A percentile compares a stretch with the other conserved stretches of the same genome.
Conservation (phyloP, 2,329 filamentous ascomycete genomes). For the Colletotrichum limetticola region DNA sequence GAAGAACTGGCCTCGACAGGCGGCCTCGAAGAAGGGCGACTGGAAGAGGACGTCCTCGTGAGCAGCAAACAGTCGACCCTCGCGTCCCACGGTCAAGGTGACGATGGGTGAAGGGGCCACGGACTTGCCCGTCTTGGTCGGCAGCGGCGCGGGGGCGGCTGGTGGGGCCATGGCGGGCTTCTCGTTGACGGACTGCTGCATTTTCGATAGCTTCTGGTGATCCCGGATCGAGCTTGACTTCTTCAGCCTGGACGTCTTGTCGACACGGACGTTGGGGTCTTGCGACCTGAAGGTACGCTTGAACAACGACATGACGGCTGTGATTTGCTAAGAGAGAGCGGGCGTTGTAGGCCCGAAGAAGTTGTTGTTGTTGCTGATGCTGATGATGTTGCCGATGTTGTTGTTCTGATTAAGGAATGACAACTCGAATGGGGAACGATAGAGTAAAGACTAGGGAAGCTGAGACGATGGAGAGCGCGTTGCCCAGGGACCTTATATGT, state of each 20-base stretch:
- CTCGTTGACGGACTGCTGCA: slow-evolving; percentile 83
- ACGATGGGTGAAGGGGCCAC: slow-evolving; percentile 76
- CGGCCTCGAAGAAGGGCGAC: slow-evolving; percentile 81
- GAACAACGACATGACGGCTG: slow-evolving; percentile 75
- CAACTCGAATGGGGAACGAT: slow-evolving; percentile 39
- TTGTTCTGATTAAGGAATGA: slow-evolving; percentile 18
- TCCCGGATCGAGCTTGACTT: slow-evolving; percentile 69
- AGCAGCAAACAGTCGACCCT: slow-evolving; percentile 89
- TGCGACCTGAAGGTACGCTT: slow-evolving; percentile 89
- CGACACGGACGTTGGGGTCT: slow-evolving; percentile 75
- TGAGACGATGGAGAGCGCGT: slow-evolving; percentile 39
- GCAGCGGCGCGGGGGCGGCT: slow-evolving; percentile 58
- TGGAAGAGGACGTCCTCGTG: slow-evolving; percentile 85
- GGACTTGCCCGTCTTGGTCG: slow-evolving; percentile 46
- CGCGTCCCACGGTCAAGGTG: slow-evolving; percentile 82
- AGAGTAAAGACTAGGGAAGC: slow-evolving; percentile 47
- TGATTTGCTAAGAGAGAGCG: slow-evolving; percentile 26
- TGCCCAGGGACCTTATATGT: slow-evolving; percentile 31
- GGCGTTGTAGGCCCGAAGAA: slow-evolving; percentile 21
- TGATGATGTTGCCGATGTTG: slow-evolving; percentile 15
- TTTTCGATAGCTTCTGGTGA: slow-evolving; percentile 82
- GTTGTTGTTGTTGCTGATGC: not conserved
- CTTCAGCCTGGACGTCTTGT: slow-evolving; percentile 89
- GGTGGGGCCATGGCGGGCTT: slow-evolving; percentile 50
- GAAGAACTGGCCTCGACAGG: slow-evolving; percentile 72